Base-by-base conservation (phyloP, 345 rosid species). In the Psidium guajava region DNA sequence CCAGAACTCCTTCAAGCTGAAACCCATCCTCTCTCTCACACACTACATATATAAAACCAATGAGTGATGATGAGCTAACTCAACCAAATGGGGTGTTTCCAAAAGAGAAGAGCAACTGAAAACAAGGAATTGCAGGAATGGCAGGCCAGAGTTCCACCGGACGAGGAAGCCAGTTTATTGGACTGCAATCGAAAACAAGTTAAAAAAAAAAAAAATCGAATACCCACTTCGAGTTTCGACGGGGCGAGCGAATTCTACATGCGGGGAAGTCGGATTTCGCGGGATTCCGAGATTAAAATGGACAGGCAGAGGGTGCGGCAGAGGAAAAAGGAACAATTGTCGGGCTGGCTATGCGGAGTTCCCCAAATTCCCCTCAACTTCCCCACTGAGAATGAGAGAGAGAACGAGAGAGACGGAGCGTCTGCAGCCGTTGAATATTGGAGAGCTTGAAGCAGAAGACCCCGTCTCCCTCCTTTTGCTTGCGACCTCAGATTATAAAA, bases 1-100 rank as follows among this genome's bases (percentile, higher is more conserved):
- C 64, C 91, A 85, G 59, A 90, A 75, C 82, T 89, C 84, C 85
- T 83, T 86, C 21, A 64, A 69, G 47, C 80, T 69, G 80, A 69
- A 87, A n/a, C 53, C 86, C 85, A 83, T 27, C 90, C 64, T n/a
- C 32, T 58, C 18, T 58, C 69, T 58, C 8, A 0, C 11, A 2
- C 13, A 3, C n/a, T 28, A 32, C 15, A 8, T 32, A 0, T 64
- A 0, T 28, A 0, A 7, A 55, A 55, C n/a, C 24, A 11, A 16
- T 18, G 47, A 10, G 80, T 36, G 80, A 69, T 69, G 80, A 36
- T 36, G 80, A 69, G 47, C 80, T 69, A 69, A 36, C 80, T 32
- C 47, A 36, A 18, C 42, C 80, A 9, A 69, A 69, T 36, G 80
- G 47, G 80, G 25, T 20, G 77, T 16, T 8, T 69, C 77, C 47